phyloP scores from a whole-genome alignment of 2,329 filamentous ascomycete genomes.

The Neurospora crassa region DNA sequence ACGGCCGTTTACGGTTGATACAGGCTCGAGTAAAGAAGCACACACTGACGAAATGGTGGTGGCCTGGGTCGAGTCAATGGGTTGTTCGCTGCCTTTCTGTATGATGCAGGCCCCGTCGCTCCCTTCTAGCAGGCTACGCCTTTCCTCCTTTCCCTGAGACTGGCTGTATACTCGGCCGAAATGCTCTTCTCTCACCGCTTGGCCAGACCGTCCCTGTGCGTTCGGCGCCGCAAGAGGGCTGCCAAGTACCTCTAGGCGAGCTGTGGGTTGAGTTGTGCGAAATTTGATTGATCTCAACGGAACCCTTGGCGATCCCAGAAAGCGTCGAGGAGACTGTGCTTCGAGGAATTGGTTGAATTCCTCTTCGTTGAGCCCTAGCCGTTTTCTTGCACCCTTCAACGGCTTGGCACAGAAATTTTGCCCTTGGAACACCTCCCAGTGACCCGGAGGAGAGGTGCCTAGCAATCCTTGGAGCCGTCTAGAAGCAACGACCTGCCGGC shows the following conservation, averaged over 20 bases:
- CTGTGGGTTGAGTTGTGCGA: background rate
- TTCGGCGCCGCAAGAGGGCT: background rate
- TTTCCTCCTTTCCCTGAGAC: background rate
- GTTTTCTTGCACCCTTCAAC: background rate
- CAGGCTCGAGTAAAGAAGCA: background rate
- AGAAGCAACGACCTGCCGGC: background rate
- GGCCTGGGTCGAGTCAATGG: background rate
- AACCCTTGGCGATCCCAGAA: background rate
- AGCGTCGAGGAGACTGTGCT: background rate
- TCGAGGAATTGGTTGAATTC: background rate
- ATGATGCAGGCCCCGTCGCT: background rate
- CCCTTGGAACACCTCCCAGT: background rate
- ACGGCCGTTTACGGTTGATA: background rate
- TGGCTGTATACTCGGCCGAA: background rate
- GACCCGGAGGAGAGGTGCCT: background rate
- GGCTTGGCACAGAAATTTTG: background rate
- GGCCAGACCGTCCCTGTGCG: background rate
- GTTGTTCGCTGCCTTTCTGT: background rate
- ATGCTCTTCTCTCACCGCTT: no score
- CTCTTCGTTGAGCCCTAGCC: background rate
- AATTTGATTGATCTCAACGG: background rate
- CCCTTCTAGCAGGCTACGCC: background rate
- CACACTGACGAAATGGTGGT: background rate
- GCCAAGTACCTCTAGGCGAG: background rate
- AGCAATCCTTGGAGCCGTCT: background rate